phyloP scores from a whole-genome alignment of 345 rosid genomes.

The Populus davidiana region DNA sequence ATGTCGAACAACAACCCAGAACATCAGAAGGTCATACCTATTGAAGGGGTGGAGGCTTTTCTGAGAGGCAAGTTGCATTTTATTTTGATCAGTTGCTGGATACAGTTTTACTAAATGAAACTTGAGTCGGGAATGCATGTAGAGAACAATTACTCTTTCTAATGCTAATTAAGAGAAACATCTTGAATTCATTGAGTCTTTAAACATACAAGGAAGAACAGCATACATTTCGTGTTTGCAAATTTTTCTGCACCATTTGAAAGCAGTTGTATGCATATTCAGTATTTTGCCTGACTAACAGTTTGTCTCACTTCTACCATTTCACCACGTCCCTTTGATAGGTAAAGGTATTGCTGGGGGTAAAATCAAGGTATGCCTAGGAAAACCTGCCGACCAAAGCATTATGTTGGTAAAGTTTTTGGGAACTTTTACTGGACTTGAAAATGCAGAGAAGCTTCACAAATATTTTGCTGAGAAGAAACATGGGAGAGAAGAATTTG shows the following conservation, averaged over 20 bases:
- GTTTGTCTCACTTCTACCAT: background rate
- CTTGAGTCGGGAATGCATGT: slow-evolving; percentile 4
- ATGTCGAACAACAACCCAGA: slow-evolving; percentile 44
- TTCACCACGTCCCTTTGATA: slow-evolving; percentile 6
- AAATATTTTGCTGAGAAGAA: slow-evolving; percentile 39
- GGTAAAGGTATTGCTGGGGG: slow-evolving; percentile 51
- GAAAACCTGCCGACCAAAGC: slow-evolving; percentile 58
- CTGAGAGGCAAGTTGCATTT: slow-evolving; percentile 37
- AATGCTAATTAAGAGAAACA: background rate
- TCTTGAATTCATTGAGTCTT: background rate
- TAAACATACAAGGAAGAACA: background rate
- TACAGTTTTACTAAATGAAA: background rate
- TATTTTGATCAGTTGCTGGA: background rate
- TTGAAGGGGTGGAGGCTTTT: slow-evolving; percentile 48
- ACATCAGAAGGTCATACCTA: slow-evolving; percentile 47
- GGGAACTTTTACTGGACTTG: slow-evolving; percentile 48
- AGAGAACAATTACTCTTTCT: background rate
- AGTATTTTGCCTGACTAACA: background rate
- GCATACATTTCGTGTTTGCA: background rate
- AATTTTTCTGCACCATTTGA: background rate
- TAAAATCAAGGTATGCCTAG: slow-evolving; percentile 47
- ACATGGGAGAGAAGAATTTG: slow-evolving; percentile 45
- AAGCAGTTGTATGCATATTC: background rate
- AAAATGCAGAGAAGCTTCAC: slow-evolving; percentile 45
- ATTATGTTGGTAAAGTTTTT: slow-evolving; percentile 46